Evolutionary conservation across 139 green algal genomes (phyloP), one percentile per base, ranked within the genome.

Genomic region (Monoraphidium neglectum): DNA sequence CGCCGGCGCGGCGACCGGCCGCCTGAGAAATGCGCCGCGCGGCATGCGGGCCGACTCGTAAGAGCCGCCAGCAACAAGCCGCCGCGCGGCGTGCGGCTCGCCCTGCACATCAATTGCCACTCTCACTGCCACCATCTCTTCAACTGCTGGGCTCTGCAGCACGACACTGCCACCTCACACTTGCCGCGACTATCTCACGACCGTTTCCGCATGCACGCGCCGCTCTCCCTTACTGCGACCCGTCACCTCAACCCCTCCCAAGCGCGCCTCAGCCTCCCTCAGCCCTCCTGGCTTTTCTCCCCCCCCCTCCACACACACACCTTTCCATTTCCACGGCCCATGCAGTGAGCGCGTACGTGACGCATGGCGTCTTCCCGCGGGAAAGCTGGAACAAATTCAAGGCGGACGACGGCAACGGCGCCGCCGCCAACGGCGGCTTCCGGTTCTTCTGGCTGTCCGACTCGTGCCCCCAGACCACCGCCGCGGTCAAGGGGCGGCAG

Each of bases 381-480:
- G 82, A 96, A 30, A 93, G 87, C 1, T 97, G 86, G 85, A 79
- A 92, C 35, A 89, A 91, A 37, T 99, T 95, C 77, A 87, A 87
- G 60, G 80, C 84, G 24, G 75, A 87, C 54, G 40, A 79, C 47
- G 84, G 86, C 74, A 82, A 72, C 56, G 83, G 72, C 56, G 64
- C 54, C 2, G 36, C 38, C 4, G 80, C 77, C 0, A 33, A 70
- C 30, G 81, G 77, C 1, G 86, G 90, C 28, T 97, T 98, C 79
- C 88, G 86, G 23, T 94, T 97, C 83, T 98, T 99, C 77, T 99
- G 94, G 94, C 96, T 99, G 63, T 95, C 92, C 0, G 96, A 99
- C 87, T 96, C 87, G 24, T 98, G 94, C 85, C 89, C 95, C 3
- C 72, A 89, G 54, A 98, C 93, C 4, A 92, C 94, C 2, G 53